Conservation (phyloP, 108 stramenopile genomes). For the Skeletonema grethae region DNA sequence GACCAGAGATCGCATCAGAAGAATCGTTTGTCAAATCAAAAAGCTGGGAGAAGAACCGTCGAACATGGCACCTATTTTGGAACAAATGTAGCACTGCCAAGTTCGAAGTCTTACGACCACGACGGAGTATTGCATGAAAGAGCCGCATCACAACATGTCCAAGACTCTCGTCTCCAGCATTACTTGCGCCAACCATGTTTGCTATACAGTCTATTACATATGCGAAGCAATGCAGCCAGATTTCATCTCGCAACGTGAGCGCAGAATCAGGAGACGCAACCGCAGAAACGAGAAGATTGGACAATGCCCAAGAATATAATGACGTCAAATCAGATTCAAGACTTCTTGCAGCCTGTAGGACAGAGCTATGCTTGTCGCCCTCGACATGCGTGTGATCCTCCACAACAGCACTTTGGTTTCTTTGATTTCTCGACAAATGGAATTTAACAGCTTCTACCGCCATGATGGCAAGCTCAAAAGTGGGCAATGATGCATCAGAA, state of each 20-base stretch:
- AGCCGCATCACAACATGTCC: slow-evolving; percentile 25
- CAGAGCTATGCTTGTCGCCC: background rate
- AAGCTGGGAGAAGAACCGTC: slow-evolving; percentile 33
- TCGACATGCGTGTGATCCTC: background rate
- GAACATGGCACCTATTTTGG: slow-evolving; percentile 18
- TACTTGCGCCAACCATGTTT: slow-evolving; percentile 4
- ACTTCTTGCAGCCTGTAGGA: background rate
- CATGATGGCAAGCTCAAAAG: slow-evolving; percentile 20
- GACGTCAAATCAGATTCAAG: slow-evolving; percentile 17
- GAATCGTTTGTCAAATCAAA: slow-evolving; percentile 33
- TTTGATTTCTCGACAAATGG: slow-evolving; percentile 1
- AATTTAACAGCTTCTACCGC: slow-evolving; percentile 23
- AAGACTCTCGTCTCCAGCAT: slow-evolving; percentile 11
- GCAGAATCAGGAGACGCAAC: slow-evolving; percentile 19
- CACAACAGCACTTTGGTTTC: background rate
- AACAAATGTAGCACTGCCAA: slow-evolving; percentile 10
- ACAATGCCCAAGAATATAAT: slow-evolving; percentile 26
- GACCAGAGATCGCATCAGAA: slow-evolving; percentile 17
- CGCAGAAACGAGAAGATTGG: slow-evolving; percentile 17
- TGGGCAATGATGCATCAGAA: background rate
- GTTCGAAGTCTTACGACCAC: slow-evolving; percentile 1
- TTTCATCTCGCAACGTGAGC: slow-evolving; percentile 5
- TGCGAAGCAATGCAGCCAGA: slow-evolving; percentile 22
- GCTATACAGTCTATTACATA: slow-evolving; percentile 30
- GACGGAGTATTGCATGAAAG: slow-evolving; percentile 22